Evolutionary conservation across 441 rosid species (phyloP), one percentile per base, ranked within the genome.

Genomic region (Theobroma grandiflorum): DNA sequence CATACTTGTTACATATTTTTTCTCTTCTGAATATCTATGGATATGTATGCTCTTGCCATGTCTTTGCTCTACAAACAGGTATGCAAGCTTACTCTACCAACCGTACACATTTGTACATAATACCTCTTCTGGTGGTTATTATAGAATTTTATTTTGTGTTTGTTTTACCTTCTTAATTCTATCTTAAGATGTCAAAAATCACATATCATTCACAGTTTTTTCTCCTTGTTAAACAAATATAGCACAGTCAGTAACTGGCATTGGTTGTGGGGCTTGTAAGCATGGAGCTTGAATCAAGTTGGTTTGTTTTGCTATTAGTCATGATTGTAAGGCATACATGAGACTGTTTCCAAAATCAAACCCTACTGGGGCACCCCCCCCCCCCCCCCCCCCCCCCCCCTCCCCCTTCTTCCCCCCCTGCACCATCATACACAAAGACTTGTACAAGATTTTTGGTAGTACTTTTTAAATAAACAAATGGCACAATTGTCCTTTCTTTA

Each of bases 21-120:
- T 49, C 20, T 3, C 59, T 69, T 69, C 55, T 70, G 31, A 70
- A 49, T 53, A 70, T 8, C 22, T 33, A 26, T 40, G 42, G 40
- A 37, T 22, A 70, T 11, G 14, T 26, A 45, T 70, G 22, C 33
- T 47, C 22, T 65, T 65, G 12, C 69, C 58, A 47, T 49, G 53
- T 70, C 40, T 52, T 72, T 72, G 47, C 62, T 72, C 45, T 18
- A n/a, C 58, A 47, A 49, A 72, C 16, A 52, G 61, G 42, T 26
- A 35, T 50, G 18, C 47, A 18, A 72, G 47, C 38, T 35, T 72
- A 52, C 6, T 52, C 33, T n/a, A 72, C 31, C 8, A n/a, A 18
- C 16, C 47, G 18, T 50, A 5, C 12, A 33, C 45, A 35, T 72
- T 53, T 71, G 14, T 7, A 31, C 75, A 50, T 71, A 33, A 16